Percentiles rank a stretch among this genome's conserved stretches.
phyloP scores from a whole-genome alignment of 805 yeast species.

The Suhomyces sp. region DNA sequence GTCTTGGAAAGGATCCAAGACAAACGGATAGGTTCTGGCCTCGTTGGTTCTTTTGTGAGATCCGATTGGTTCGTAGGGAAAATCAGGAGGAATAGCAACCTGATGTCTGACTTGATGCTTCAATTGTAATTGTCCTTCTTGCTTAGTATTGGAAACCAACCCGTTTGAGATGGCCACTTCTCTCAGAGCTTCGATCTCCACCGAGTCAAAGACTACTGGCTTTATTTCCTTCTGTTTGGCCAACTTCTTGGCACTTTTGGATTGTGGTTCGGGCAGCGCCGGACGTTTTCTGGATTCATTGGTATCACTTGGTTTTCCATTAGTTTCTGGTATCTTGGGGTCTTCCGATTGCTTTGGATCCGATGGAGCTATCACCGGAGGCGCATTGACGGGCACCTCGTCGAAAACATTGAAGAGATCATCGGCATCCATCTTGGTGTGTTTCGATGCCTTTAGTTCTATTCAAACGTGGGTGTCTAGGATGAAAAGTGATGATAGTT shows the following conservation, averaged over 20 bases:
- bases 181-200: conserved; percentile 86
- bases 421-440: conserved; percentile 38
- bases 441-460: too few species aligned
- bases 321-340: conserved; percentile 13
- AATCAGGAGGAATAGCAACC: conserved; percentile 93
- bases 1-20: conserved; percentile 95
- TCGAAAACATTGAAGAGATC: conserved; percentile 64
- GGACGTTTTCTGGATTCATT: conserved; percentile 13
- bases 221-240: conserved; percentile 38
- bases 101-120: conserved; percentile 96
- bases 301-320: conserved; percentile 25
- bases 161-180: conserved; percentile 86
- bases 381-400: conserved; percentile 48
- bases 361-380: conserved; percentile 22
- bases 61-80: conserved; percentile 82
- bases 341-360: conserved; percentile 10
- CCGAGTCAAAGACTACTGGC: conserved; percentile 81
- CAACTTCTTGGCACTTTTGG: conserved; percentile 11
- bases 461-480: too few species aligned
- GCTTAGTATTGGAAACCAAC: conserved; percentile 41
- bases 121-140: conserved; percentile 55
- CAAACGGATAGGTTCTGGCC: conserved; percentile 90
- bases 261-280: conserved; percentile 4
- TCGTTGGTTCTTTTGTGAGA: conserved; percentile 75
- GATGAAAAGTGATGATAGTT: too few species aligned